A percentile compares a stretch with the other conserved stretches of the same genome.
Evolutionary conservation across 805 yeast genomes (phyloP).

Genomic region (Cyberlindnera veronae): DNA sequence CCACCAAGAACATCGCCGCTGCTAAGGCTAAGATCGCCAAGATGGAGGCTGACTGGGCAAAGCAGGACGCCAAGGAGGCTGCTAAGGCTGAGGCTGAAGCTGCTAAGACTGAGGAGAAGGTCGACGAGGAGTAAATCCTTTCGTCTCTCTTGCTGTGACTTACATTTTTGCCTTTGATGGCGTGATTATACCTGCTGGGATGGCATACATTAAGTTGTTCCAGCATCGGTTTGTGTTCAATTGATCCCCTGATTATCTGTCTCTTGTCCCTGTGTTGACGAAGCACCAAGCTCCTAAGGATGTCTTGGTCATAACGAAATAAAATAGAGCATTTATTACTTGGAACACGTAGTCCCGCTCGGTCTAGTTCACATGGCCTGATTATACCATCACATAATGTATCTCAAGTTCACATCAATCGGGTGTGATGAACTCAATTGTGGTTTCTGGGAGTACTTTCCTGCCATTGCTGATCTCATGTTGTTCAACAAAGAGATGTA

Average conservation of each 20-base stretch:
- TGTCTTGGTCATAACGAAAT: background rate
- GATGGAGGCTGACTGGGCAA: constrained; percentile 51
- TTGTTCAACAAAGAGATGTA: constrained; percentile 59
- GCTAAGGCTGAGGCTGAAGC: constrained; percentile 15
- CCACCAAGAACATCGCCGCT: constrained; percentile 67
- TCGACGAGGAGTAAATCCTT: constrained; percentile 16
- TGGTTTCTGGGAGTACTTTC: constrained; percentile 68
- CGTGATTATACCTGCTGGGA: background rate
- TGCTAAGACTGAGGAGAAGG: constrained; percentile 9
- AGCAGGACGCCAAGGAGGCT: constrained; percentile 40
- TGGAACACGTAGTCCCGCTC: background rate
- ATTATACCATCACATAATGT: constrained; percentile 27
- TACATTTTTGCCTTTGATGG: background rate
- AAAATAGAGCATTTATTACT: background rate
- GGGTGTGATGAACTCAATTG: constrained; percentile 70
- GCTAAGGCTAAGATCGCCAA: constrained; percentile 77
- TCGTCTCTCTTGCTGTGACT: background rate
- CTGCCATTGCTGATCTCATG: constrained; percentile 52
- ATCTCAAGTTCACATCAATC: constrained; percentile 47
- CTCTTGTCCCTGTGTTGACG: background rate
- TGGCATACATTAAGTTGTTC: too few species aligned
- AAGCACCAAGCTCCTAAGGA: background rate
- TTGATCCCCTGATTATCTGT: constrained; percentile 4
- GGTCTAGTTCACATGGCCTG: background rate
- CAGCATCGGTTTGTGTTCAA: constrained; percentile 1